These are phyloP conservation scores for Gracilaria domingensis DNA, from an alignment of 23 red algal genomes.

Conservation along the genomic window DNA sequence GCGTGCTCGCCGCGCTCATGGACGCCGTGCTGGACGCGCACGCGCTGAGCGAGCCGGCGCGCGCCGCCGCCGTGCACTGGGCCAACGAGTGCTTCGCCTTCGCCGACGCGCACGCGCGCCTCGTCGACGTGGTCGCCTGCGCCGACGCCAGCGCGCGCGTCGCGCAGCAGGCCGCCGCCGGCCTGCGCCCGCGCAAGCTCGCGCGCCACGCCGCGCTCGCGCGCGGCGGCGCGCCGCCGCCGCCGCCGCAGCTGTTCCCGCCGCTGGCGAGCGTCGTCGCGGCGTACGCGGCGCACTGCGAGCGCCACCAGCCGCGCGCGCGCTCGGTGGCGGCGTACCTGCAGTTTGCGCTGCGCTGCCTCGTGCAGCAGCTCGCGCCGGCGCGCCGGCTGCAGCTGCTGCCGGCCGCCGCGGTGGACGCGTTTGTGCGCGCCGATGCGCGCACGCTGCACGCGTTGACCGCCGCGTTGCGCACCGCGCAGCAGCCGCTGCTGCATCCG, in stretches of 20 bases:
- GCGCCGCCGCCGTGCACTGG: slow-evolving; percentile 72
- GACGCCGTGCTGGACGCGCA: slow-evolving; percentile 17
- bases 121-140: slow-evolving; percentile 62
- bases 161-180: not conserved
- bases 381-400: not conserved
- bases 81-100: slow-evolving; percentile 73
- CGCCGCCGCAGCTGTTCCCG: not conserved
- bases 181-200: not conserved
- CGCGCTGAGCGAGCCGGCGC: slow-evolving; percentile 29
- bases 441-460: not conserved
- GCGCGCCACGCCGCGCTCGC: not conserved
- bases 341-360: slow-evolving; percentile 11
- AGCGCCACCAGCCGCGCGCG: not conserved
- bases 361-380: not conserved
- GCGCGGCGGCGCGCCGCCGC: not conserved
- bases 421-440: not conserved
- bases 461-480: not conserved
- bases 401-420: not conserved
- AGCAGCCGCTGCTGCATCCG: not conserved
- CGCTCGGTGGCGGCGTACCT: not conserved
- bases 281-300: not conserved
- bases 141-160: slow-evolving; percentile 35
- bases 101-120: slow-evolving; percentile 39
- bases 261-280: not conserved
- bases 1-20: slow-evolving; percentile 26